A percentile compares a stretch with the other conserved stretches of the same genome.
These are phyloP conservation scores for Mucor sp. DNA, from an alignment of 371 early-diverging fungal species.

Conservation along the genomic window DNA sequence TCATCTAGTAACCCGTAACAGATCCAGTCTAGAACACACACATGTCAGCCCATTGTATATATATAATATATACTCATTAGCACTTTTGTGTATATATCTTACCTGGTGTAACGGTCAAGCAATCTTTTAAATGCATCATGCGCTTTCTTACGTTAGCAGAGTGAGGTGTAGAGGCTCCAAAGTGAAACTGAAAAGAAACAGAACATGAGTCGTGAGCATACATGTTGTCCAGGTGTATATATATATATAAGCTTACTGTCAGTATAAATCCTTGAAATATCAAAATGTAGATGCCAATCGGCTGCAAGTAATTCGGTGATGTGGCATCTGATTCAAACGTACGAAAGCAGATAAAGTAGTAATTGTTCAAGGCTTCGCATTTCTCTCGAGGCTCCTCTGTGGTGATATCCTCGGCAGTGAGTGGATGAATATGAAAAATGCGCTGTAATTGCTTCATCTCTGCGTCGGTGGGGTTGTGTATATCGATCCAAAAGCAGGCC, in stretches of 20 bases:
- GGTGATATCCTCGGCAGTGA: constrained; percentile 90
- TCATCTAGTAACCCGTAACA: constrained; percentile 85
- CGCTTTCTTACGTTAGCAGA: constrained; percentile 72
- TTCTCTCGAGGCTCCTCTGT: constrained; percentile 90
- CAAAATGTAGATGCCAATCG: constrained; percentile 79
- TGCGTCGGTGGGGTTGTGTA: constrained; percentile 67
- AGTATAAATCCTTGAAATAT: constrained; percentile 77
- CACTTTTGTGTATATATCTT: constrained; percentile 38
- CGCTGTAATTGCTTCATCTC: constrained; percentile 60
- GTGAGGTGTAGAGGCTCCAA: constrained; percentile 62
- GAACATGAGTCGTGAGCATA: background rate
- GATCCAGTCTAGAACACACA: constrained; percentile 73
- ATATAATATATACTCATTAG: constrained; percentile 2
- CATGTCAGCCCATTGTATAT: background rate
- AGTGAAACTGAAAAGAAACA: constrained; percentile 60
- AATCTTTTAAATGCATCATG: constrained; percentile 65
- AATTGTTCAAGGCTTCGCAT: constrained; percentile 84
- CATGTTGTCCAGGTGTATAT: too few relatives aligned
- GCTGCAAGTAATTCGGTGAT: constrained; percentile 65
- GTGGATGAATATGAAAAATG: constrained; percentile 79
- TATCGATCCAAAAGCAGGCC: constrained; percentile 80
- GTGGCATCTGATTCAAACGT: constrained; percentile 66
- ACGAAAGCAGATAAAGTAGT: constrained; percentile 87
- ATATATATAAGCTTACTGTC: constrained; percentile 48
- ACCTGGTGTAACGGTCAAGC: constrained; percentile 57